phyloP scores from a whole-genome alignment of 208 protist genomes.

The Trichomonas vaginalis region DNA sequence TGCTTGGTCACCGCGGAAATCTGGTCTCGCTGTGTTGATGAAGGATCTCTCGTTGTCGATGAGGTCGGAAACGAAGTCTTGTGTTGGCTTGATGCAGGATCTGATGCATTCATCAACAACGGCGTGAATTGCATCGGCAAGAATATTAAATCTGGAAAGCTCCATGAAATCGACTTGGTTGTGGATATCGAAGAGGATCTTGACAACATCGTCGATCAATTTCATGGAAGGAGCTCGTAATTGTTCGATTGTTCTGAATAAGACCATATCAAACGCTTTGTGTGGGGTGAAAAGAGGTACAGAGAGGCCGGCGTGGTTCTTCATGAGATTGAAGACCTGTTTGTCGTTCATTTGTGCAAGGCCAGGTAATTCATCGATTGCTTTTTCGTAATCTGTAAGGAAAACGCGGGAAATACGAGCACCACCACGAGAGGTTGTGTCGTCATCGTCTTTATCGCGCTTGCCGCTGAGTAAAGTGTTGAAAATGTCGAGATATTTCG shows the following conservation, averaged over 20 bases:
- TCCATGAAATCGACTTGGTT: constrained; percentile 5
- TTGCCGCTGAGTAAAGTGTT: neutral
- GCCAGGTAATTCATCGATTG: neutral
- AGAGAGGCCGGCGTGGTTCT: neutral
- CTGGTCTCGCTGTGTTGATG: neutral
- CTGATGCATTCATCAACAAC: neutral
- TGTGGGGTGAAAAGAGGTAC: constrained; percentile 6
- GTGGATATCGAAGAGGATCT: neutral
- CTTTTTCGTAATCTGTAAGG: neutral
- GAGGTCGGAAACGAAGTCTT: neutral
- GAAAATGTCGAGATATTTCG: neutral
- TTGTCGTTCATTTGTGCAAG: neutral
- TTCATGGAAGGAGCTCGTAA: neutral
- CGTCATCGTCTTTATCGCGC: neutral
- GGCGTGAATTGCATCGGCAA: neutral
- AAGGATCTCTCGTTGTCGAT: constrained; percentile 11
- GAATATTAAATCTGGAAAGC: neutral
- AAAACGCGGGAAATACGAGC: neutral
- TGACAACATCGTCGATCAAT: neutral
- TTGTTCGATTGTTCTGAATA: neutral
- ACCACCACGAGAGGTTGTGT: neutral
- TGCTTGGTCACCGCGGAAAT: neutral
- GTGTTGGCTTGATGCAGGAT: neutral
- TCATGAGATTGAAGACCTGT: neutral
- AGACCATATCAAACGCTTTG: neutral